Base-by-base conservation (phyloP, 805 yeast genomes). In the Saturnispora sanitii region DNA sequence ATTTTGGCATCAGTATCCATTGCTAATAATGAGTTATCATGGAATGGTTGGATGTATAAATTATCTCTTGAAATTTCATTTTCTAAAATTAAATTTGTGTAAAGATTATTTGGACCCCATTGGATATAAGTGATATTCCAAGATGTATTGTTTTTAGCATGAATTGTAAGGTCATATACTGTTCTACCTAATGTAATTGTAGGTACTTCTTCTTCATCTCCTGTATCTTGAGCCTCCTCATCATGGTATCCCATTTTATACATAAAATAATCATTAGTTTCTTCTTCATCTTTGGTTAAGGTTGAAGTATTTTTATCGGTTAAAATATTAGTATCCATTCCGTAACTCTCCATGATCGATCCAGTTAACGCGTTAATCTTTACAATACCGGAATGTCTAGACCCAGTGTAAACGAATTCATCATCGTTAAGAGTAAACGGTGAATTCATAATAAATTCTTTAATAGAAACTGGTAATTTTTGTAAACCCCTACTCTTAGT, bases 51-150 rank as follows among this genome's bases (percentile, higher is more conserved):
- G 46, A 90, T 76, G 49, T 82, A 82, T 3, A 86, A 62, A 27
- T 79, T 77, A 58, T 88, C 97, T 15, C 69, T 56, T 3, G 94
- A 77, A 18, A 68, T 65, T 36, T 63, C 62, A 45, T 74, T 71
- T 48, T 76, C 77, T 28, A 53, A 51, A 2, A 65, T 66, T 32
- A 75, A 57, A 43, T 65, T 70, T 12, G 56, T 64, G 57, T 90
- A 95, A 39, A 87, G 65, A 48, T 84, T 78, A 57, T 90, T 90
- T 34, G 95, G 94, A 8, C 92, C 94, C 96, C 96, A 92, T 28
- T 80, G 71, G 1, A 94, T 70, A 54, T 82, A 87, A 0, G 88
- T 78, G 15, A 92, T 83, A 52, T 86, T 83, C 92, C 96, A 88
- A 2, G 79, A 73, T 0, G 79, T 63, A 45, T 76, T 75, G 45